Percentiles rank a stretch among this genome's conserved stretches.
These are phyloP conservation scores for Eremochloa ophiuroides DNA, from an alignment of 176 grass and related monocot genomes.

Conservation along the genomic window DNA sequence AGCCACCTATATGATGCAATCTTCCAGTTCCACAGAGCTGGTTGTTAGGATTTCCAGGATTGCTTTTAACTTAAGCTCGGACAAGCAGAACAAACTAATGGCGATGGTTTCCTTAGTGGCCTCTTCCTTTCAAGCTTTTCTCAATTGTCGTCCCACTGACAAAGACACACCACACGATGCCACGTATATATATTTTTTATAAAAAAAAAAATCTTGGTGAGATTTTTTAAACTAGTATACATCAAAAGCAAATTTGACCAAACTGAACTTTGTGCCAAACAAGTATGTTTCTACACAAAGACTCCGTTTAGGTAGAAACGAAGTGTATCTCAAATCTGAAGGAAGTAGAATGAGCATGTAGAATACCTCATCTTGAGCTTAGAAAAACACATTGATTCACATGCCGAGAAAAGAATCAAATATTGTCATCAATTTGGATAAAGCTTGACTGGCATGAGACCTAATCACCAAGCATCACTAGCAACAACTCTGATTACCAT, in stretches of 20 bases:
- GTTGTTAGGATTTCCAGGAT: constrained; percentile 36
- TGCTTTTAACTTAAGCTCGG: constrained; percentile 58
- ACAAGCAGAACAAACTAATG: constrained; percentile 51
- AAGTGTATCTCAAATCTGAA: constrained; percentile 5
- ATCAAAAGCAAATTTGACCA: constrained; percentile 31
- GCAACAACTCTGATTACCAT: constrained; percentile 49
- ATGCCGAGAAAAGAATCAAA: constrained; percentile 24
- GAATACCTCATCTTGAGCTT: constrained; percentile 30
- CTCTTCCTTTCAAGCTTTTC: constrained; percentile 34
- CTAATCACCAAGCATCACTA: constrained; percentile 49
- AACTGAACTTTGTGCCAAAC: constrained; percentile 11
- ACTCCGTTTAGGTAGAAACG: neutral
- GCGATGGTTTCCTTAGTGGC: constrained; percentile 25
- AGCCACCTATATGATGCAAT: constrained; percentile 30
- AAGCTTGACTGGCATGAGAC: constrained; percentile 42
- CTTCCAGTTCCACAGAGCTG: constrained; percentile 19
- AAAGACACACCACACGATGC: constrained; percentile 7
- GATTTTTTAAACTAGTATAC: constrained; percentile 7
- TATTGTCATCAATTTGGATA: constrained; percentile 39
- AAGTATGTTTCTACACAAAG: constrained; percentile 33
- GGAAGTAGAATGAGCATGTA: constrained; percentile 20
- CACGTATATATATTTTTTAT: neutral
- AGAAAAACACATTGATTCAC: constrained; percentile 23
- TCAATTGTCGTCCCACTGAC: constrained; percentile 20
- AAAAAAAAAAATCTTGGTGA: neutral